phyloP scores from a whole-genome alignment of 768 basidiomycete genomes.

The Lactifluus pinguis region DNA sequence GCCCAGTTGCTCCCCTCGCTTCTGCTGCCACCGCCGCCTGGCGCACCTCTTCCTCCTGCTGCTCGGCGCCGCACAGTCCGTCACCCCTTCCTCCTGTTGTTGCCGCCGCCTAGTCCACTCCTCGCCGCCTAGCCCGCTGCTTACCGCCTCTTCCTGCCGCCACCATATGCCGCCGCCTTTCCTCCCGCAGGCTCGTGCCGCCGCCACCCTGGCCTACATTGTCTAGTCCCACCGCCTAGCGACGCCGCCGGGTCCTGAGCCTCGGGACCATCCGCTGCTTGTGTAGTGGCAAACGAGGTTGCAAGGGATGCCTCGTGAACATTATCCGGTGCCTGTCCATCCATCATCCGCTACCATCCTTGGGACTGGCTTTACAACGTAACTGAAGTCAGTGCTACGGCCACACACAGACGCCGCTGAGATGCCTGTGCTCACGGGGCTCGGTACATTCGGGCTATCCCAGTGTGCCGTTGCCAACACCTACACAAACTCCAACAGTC shows the following conservation, averaged over 20 bases:
- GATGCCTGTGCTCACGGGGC: slow-evolving; percentile 16
- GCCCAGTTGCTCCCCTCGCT: too few species aligned
- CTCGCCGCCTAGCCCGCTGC: too few species aligned
- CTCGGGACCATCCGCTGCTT: slow-evolving; percentile 10
- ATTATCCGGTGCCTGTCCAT: slow-evolving; percentile 19
- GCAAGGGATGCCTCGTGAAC: slow-evolving; percentile 15
- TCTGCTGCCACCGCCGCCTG: too few species aligned
- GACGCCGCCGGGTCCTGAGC: slow-evolving; percentile 1
- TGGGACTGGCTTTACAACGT: slow-evolving; percentile 41
- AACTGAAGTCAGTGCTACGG: slow-evolving; percentile 54
- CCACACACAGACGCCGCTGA: slow-evolving; percentile 25
- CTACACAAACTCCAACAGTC: slow-evolving; percentile 23
- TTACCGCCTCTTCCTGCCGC: too few species aligned
- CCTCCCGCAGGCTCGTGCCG: too few species aligned
- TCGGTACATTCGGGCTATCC: slow-evolving; percentile 21
- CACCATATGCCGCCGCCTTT: too few species aligned
- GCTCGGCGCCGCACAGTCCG: too few species aligned
- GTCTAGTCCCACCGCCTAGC: background rate
- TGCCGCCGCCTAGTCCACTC: too few species aligned
- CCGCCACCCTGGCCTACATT: too few species aligned
- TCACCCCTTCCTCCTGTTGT: too few species aligned
- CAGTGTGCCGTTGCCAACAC: slow-evolving; percentile 23
- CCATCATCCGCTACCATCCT: slow-evolving; percentile 24
- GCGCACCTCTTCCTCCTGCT: too few species aligned
- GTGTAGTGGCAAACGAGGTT: slow-evolving; percentile 9